These are phyloP conservation scores for Cornus suecica DNA, from an alignment of 148 eudicot genomes.

Conservation along the genomic window DNA sequence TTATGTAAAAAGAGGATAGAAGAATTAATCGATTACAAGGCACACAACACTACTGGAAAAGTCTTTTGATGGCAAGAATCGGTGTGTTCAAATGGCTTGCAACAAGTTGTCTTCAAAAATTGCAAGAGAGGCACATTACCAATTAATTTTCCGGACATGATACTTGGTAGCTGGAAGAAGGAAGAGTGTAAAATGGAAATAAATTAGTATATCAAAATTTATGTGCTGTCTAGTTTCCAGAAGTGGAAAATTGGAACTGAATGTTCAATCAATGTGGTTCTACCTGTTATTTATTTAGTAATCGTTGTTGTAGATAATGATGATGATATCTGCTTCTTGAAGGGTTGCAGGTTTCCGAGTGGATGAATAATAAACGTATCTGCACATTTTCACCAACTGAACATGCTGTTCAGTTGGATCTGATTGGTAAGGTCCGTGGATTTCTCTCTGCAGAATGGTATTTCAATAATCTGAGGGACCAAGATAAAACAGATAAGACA, in stretches of 20 bases:
- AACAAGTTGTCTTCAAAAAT: background rate
- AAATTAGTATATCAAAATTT: background rate
- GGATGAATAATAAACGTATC: constrained; percentile 61
- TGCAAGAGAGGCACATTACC: background rate
- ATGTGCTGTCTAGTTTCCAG: background rate
- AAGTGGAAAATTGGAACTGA: background rate
- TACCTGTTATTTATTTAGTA: background rate
- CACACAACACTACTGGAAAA: background rate
- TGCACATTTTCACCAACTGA: constrained; percentile 59
- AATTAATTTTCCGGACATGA: background rate
- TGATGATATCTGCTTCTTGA: background rate
- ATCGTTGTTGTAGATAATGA: background rate
- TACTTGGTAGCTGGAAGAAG: background rate
- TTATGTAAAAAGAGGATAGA: background rate
- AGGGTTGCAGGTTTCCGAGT: constrained; percentile 66
- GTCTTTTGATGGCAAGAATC: background rate
- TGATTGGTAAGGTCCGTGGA: constrained; percentile 82
- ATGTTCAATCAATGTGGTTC: background rate
- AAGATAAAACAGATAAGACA: constrained; percentile 64
- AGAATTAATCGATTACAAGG: background rate
- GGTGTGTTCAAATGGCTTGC: background rate
- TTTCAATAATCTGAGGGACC: constrained; percentile 54
- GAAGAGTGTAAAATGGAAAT: background rate
- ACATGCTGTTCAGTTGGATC: constrained; percentile 81
- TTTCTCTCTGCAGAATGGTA: constrained; percentile 67